Evolutionary conservation across 306 rosid species (phyloP), one percentile per base, ranked within the genome.

Genomic region (Trichosanthes truncata): DNA sequence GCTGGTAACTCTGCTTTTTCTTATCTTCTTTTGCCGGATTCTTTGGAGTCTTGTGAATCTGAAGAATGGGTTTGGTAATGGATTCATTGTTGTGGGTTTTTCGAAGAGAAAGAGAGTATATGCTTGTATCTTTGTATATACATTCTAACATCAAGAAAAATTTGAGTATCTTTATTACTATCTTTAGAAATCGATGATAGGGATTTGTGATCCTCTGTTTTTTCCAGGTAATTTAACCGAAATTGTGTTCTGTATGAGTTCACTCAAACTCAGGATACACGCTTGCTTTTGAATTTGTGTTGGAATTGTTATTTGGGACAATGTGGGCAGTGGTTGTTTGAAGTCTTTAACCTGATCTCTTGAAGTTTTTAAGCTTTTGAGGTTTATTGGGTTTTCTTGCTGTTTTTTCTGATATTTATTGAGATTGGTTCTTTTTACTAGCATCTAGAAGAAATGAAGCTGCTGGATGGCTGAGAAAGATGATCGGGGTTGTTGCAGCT

Each of bases 401-500:
- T 49, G n/a, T 48, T 25, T 9, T 49, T 26, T 46, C 46, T 46
- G 45, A 48, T 48, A 57, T 67, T 66, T 25, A 79, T 66, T 79
- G 26, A 52, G 78, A 43, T 36, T 79, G 26, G 33, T 4, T 82
- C 77, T 63, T 18, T 66, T 29, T 43, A 87, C 80, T 84, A 94
- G 98, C 95, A 57, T 89, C 87, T 4, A 92, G 98, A 85, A 91
- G 98, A 79, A 82, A 88, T 67, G 97, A 94, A 77, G 98, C 98
- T 7, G 97, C 97, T 13, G 97, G 97, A 81, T 94, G 98, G 98
- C 85, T 94, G 77, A 89, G 98, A 38, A 94, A 91, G 92, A 89
- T 85, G 97, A 86, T 91, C 33, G 98, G 98, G 76, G 97, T 94
- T 12, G 98, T 94, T 29, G 98, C 89, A n/a, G 98, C 97, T 33